phyloP scores from a whole-genome alignment of 2,329 filamentous ascomycete genomes.

The Ilyonectria destructans region DNA sequence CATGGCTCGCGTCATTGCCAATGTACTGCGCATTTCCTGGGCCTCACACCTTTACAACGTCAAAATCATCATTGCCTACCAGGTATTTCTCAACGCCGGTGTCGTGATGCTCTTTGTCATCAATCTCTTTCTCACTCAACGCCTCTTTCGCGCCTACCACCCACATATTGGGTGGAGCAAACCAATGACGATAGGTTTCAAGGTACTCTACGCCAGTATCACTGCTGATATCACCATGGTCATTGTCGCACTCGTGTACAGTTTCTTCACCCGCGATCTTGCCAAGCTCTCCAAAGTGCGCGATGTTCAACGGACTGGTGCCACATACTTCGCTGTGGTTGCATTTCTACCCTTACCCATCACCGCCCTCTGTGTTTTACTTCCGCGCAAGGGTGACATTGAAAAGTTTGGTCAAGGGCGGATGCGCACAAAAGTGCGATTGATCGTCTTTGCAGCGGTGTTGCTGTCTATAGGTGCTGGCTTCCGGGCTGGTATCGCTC shows the following conservation, averaged over 20 bases:
- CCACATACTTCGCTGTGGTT: slow-evolving; percentile 72
- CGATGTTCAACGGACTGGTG: slow-evolving; percentile 75
- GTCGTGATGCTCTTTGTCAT: slow-evolving; percentile 82
- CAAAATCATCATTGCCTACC: slow-evolving; percentile 69
- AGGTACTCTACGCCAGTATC: slow-evolving; percentile 72
- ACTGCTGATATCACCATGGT: slow-evolving; percentile 75
- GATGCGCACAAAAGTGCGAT: slow-evolving; percentile 74
- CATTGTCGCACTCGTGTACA: slow-evolving; percentile 75
- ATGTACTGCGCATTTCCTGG: slow-evolving; percentile 67
- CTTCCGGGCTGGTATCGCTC: slow-evolving; percentile 76
- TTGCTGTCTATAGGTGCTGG: slow-evolving; percentile 78
- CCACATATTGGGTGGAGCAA: slow-evolving; percentile 78
- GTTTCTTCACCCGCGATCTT: slow-evolving; percentile 75
- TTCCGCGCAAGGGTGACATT: slow-evolving; percentile 60
- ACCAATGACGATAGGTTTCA: slow-evolving; percentile 68
- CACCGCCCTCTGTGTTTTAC: slow-evolving; percentile 64
- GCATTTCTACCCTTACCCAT: slow-evolving; percentile 75
- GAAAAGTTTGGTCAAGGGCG: slow-evolving; percentile 72
- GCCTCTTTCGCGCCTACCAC: slow-evolving; percentile 80
- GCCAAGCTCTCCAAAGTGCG: slow-evolving; percentile 67
- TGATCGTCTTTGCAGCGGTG: slow-evolving; percentile 71
- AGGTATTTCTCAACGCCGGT: slow-evolving; percentile 80
- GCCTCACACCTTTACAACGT: slow-evolving; percentile 57
- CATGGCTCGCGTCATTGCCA: slow-evolving; percentile 67
- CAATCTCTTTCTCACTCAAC: slow-evolving; percentile 83